Conservation (phyloP, 805 yeast species). For the Metschnikowia borealis region DNA sequence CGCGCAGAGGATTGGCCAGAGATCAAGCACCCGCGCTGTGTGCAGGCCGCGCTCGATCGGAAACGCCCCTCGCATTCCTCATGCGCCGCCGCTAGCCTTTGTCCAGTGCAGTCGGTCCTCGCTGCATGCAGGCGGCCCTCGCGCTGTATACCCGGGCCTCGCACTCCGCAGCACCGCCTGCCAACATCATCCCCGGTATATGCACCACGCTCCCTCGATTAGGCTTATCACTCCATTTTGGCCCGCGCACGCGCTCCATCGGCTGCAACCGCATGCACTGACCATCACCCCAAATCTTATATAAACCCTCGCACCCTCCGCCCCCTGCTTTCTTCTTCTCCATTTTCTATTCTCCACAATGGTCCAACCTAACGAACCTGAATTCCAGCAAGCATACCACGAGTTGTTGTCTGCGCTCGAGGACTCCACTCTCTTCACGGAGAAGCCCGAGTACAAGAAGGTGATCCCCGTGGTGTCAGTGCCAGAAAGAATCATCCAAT, state of each 20-base stretch:
- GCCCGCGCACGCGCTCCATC: background rate
- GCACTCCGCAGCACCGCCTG: no score
- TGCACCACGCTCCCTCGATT: background rate
- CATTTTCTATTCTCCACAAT: slow-evolving; percentile 25
- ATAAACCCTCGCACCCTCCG: background rate
- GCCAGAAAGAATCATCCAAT: slow-evolving; percentile 94
- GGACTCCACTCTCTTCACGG: slow-evolving; percentile 84
- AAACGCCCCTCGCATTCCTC: background rate
- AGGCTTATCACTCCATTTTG: background rate
- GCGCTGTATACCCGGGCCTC: no score
- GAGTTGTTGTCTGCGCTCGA: slow-evolving; percentile 85
- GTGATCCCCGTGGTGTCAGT: slow-evolving; percentile 86
- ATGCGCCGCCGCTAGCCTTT: background rate
- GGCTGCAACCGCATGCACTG: background rate
- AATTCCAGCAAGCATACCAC: slow-evolving; percentile 97
- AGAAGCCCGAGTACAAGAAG: slow-evolving; percentile 86
- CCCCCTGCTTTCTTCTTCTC: background rate
- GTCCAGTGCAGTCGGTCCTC: background rate
- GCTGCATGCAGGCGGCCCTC: no score
- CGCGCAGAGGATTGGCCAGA: slow-evolving; percentile 14
- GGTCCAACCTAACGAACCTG: slow-evolving; percentile 93
- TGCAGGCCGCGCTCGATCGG: background rate
- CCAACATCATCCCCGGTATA: no score
- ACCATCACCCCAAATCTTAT: background rate
- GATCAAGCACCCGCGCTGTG: slow-evolving; percentile 6